Evolutionary conservation across 805 yeast species (phyloP).

Genomic region (Monosporozyma siamensis): DNA sequence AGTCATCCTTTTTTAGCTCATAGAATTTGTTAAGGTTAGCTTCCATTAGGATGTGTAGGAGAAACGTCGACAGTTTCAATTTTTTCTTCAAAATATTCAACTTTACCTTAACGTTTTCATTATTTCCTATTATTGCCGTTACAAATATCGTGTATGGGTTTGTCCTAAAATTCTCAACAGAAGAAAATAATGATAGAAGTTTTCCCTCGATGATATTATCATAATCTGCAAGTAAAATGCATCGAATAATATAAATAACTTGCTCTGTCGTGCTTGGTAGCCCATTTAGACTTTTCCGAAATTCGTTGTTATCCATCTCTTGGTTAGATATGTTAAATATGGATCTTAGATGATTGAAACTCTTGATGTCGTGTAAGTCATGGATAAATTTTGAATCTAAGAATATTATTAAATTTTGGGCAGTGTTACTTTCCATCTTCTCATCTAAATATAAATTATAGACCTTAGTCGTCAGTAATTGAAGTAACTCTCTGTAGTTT

Average conservation of each 20-base stretch:
- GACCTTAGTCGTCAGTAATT: background rate
- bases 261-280: background rate
- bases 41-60: background rate
- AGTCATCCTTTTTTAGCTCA: background rate
- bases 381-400: constrained; percentile 19
- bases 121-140: background rate
- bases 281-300: background rate
- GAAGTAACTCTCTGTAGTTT: background rate
- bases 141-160: background rate
- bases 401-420: constrained; percentile 9
- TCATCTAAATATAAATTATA: background rate
- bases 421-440: background rate
- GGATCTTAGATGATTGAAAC: constrained; percentile 19
- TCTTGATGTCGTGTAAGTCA: constrained; percentile 14
- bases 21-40: background rate
- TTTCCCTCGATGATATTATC: background rate
- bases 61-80: background rate
- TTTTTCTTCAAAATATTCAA: background rate
- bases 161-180: background rate
- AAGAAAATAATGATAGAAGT: background rate
- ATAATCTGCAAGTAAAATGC: background rate
- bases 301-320: background rate
- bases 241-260: background rate
- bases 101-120: too few relatives aligned
- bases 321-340: constrained; percentile 2